Percentiles rank a stretch among this genome's conserved stretches.
These are phyloP conservation scores for Rosa chinensis DNA, from an alignment of 306 rosid genomes.

Conservation along the genomic window DNA sequence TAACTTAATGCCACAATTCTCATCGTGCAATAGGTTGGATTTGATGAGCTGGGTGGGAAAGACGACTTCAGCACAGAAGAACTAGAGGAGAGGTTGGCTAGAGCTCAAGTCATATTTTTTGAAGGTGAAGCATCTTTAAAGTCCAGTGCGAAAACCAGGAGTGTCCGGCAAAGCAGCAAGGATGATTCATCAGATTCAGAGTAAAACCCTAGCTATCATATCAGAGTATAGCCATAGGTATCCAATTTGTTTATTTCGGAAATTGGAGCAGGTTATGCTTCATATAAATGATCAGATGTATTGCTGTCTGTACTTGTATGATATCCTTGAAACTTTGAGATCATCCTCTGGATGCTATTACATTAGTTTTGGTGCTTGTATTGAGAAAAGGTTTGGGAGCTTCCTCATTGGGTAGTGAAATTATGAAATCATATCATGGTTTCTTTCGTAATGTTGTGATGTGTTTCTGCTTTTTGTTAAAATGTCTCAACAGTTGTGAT, in stretches of 20 bases:
- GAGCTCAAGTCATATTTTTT: slow-evolving; percentile 68
- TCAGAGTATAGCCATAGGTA: neutral
- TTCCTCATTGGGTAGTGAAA: neutral
- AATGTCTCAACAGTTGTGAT: neutral
- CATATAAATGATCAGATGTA: neutral
- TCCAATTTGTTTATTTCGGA: neutral
- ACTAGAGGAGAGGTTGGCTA: slow-evolving; percentile 79
- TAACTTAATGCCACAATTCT: neutral
- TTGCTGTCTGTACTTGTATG: neutral
- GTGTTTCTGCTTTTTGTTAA: neutral
- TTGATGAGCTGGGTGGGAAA: slow-evolving; percentile 52
- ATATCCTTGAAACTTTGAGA: neutral
- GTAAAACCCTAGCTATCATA: slow-evolving; percentile 13
- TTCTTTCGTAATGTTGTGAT: neutral
- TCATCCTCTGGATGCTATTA: slow-evolving; percentile 18
- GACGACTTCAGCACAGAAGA: slow-evolving; percentile 91
- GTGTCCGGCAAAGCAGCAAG: slow-evolving; percentile 47
- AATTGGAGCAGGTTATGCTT: slow-evolving; percentile 5
- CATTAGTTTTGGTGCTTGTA: slow-evolving; percentile 5
- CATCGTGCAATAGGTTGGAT: no score
- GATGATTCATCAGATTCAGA: slow-evolving; percentile 93
- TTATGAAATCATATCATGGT: neutral
- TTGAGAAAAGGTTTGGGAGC: neutral
- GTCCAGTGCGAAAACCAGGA: no score
- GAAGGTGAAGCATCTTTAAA: slow-evolving; percentile 23